Percentiles rank a stretch among this genome's conserved stretches.
Conservation (phyloP, 2,329 filamentous ascomycete species). For the Arthroderma uncinatum region DNA sequence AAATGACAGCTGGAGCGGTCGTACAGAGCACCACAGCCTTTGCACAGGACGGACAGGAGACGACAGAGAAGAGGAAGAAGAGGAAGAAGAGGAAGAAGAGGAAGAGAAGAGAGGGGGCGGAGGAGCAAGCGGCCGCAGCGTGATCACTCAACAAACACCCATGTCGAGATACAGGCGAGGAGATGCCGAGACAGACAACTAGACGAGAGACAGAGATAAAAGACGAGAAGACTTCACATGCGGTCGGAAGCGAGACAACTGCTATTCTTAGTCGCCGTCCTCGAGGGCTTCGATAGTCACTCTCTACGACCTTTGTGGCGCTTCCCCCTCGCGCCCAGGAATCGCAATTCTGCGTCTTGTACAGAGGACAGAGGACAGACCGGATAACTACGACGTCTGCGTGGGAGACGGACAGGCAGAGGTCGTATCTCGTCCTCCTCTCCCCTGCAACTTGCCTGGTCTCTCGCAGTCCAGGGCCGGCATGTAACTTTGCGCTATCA, state of each 20-base stretch:
- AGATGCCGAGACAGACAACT: background rate
- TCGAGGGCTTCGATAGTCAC: background rate
- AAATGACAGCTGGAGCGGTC: background rate
- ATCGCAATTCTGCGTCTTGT: slow-evolving; percentile 2
- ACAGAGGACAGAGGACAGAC: background rate
- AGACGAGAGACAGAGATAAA: no score
- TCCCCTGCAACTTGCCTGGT: no score
- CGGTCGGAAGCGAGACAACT: no score
- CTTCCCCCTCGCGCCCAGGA: background rate
- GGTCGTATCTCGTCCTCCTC: no score
- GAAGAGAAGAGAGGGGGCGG: background rate
- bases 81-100: background rate
- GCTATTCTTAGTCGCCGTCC: no score
- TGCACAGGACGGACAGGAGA: background rate
- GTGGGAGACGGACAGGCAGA: background rate
- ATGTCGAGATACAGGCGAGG: background rate
- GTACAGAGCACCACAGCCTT: background rate
- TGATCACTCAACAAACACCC: background rate
- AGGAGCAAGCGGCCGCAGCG: background rate
- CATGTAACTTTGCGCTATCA: slow-evolving; percentile 2
- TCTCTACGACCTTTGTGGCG: background rate
- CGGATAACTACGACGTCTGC: no score
- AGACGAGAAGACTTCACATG: no score
- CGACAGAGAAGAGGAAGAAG: background rate
- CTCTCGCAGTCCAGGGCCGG: background rate